Evolutionary conservation across 169 alveolate genomes (phyloP), one percentile per base, ranked within the genome.

Genomic region (Eimeria acervulina): DNA sequence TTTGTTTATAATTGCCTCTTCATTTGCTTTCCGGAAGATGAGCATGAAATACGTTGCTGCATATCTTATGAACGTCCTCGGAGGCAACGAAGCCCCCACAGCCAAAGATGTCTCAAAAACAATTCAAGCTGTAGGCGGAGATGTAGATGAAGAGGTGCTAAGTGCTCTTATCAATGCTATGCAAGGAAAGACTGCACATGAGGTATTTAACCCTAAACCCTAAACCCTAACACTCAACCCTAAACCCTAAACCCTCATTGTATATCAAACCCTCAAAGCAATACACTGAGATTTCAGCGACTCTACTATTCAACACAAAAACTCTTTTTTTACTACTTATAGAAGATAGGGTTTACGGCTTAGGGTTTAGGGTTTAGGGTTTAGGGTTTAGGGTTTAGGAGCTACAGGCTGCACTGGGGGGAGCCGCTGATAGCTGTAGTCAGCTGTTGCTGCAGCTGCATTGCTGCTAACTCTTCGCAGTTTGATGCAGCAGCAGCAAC

Each of bases 41-140:
- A 84, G 96, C 28, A 96, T 97, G 98, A 97, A 97, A 90, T 97
- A 97, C 97, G 98, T 97, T 33, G 98, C 97, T 42, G 98, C 98
- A 33, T 97, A 96, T 95, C 97, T 97, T 51, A 96, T 97, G 96
- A 95, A 95, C 70, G 97, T 96, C 55, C 93, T 96, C 85, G 87
- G 97, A 66, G 98, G 98, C 83, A 96, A 95, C 52, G 97, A 96
- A 42, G 93, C 91, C 31, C 98, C 98, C 90, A 87, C 97, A 33
- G 95, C 78, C 52, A 5, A 47, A 38, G 97, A 96, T 31, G 97
- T 97, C 63, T 81, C 95, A 85, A 52, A 91, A 33, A 96, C 96
- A 88, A 93, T 97, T 44, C 72, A 94, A 42, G 85, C 98, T 2
- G 98, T 97, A 63, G 98, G 97, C 8, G 95, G 95, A 51, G 97